Evolutionary conservation across 495 filamentous ascomycete genomes (phyloP).

Genomic region (Xylaria acuta): DNA sequence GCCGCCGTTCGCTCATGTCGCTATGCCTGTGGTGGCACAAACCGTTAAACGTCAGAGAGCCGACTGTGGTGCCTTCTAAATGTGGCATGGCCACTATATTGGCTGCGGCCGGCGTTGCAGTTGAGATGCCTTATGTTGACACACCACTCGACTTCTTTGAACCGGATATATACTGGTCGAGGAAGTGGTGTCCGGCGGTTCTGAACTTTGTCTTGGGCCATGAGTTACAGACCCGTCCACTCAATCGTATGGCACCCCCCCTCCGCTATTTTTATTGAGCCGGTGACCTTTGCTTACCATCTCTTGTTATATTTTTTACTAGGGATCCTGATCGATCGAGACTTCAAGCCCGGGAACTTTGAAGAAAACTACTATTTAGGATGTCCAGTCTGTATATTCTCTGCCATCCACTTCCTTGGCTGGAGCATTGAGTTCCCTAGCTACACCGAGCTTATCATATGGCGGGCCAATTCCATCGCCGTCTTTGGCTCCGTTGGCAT

Average conservation of each 20-base stretch:
- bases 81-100: not conserved
- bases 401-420: not conserved
- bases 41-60: not conserved
- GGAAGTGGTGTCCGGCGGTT: not conserved
- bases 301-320: not conserved
- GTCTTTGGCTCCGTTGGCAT: not conserved
- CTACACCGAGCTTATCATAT: conserved; percentile 29
- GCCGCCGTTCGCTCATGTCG: not conserved
- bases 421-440: not conserved
- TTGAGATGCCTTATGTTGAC: not conserved
- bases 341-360: not conserved
- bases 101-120: not conserved
- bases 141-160: not conserved
- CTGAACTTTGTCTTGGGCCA: conserved; percentile 4
- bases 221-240: not conserved
- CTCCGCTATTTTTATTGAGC: not conserved
- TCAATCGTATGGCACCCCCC: not conserved
- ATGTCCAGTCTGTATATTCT: not conserved
- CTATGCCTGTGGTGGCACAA: not conserved
- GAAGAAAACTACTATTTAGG: conserved; percentile 3
- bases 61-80: not conserved
- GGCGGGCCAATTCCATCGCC: not conserved
- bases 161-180: not conserved
- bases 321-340: conserved; percentile 1
- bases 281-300: not conserved